Percentiles rank a stretch among this genome's conserved stretches.
phyloP scores from a whole-genome alignment of 768 basidiomycete genomes.

The Wakefieldia striispora region DNA sequence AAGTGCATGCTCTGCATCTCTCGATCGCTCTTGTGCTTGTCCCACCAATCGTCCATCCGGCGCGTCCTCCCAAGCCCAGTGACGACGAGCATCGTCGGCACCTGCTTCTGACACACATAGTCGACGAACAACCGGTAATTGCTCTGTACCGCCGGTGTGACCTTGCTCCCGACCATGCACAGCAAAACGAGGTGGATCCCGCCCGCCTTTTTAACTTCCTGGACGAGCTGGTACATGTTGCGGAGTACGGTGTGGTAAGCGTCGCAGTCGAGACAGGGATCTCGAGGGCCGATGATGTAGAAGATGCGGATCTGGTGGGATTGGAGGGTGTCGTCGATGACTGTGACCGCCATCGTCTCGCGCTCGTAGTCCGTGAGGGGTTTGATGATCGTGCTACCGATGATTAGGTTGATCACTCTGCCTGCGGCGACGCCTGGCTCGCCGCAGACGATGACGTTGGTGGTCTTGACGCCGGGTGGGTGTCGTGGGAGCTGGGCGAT shows the following conservation, averaged over 20 bases:
- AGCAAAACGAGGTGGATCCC: conserved; percentile 42
- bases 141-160: conserved; percentile 30
- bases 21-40: conserved; percentile 13
- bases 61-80: conserved; percentile 37
- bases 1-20: conserved; percentile 11
- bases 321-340: conserved; percentile 24
- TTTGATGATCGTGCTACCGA: conserved; percentile 12
- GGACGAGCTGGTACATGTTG: conserved; percentile 30
- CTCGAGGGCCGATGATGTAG: conserved; percentile 33
- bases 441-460: conserved; percentile 43
- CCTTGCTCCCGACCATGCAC: conserved; percentile 38
- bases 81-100: conserved; percentile 37
- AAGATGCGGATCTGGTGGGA: conserved; percentile 22
- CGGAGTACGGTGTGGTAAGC: conserved; percentile 18
- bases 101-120: conserved; percentile 34
- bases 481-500: conserved; percentile 17
- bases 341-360: conserved; percentile 30
- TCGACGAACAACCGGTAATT: conserved; percentile 40
- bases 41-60: conserved; percentile 36
- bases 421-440: conserved; percentile 35
- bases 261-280: conserved; percentile 23
- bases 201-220: conserved; percentile 12
- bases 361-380: conserved; percentile 28
- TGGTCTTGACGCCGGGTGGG: conserved; percentile 19
- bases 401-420: conserved; percentile 28